phyloP scores from a whole-genome alignment of 139 green algal species.

The Auxenochlorella pyrenoidosa region DNA sequence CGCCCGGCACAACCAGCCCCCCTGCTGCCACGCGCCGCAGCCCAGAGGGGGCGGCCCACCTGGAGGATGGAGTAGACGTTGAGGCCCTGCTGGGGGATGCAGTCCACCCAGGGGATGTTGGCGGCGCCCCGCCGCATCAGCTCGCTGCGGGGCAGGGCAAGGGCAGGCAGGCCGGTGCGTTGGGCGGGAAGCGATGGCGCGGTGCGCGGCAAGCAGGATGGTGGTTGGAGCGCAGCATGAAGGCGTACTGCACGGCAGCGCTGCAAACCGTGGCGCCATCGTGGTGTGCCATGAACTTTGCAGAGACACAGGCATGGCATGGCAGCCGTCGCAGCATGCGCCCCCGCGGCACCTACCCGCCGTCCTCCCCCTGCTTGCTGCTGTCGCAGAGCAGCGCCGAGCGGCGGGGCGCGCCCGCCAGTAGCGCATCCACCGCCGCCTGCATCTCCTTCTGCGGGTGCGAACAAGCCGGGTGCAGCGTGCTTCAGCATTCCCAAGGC shows the following conservation, averaged over 20 bases:
- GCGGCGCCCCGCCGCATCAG: constrained; percentile 46
- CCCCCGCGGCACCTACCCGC: neutral
- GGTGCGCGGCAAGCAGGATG: neutral
- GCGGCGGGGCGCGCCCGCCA: constrained; percentile 50
- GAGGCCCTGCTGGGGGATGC: constrained; percentile 69
- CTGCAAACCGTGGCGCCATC: neutral
- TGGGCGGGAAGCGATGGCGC: constrained; percentile 1
- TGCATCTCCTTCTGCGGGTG: constrained; percentile 47
- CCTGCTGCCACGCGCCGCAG: too few relatives aligned
- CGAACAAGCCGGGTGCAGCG: neutral
- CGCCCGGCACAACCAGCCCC: too few relatives aligned
- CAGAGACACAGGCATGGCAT: neutral
- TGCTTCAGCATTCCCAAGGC: neutral
- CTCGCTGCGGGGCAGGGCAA: constrained; percentile 30
- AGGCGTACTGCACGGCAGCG: too few relatives aligned
- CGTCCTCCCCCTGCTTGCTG: constrained; percentile 15
- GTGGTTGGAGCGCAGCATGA: too few relatives aligned
- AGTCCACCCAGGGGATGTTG: constrained; percentile 77
- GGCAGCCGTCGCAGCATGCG: constrained; percentile 1
- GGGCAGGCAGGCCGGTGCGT: neutral
- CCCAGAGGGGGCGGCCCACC: neutral
- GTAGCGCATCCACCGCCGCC: constrained; percentile 46
- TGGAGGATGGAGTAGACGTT: constrained; percentile 92
- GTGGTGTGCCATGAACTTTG: neutral
- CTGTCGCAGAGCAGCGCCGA: constrained; percentile 69